phyloP scores from a whole-genome alignment of 1,139 yeast species.

The Yamadazyma songkhlaensis region DNA sequence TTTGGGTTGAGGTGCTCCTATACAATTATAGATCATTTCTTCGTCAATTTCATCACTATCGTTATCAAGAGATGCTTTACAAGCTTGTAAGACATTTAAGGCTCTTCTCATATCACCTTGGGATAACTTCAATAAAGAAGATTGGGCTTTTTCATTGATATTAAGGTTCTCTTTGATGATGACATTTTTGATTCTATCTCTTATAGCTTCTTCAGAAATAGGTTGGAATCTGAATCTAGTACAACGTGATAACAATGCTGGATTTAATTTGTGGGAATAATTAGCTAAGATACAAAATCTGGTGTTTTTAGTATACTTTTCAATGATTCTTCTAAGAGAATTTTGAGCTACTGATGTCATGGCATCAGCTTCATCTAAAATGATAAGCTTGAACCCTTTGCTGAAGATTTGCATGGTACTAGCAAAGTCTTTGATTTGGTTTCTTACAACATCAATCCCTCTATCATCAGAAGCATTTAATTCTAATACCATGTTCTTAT shows the following conservation, averaged over 20 bases:
- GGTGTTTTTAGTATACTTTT: constrained; percentile 90
- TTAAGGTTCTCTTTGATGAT: constrained; percentile 63
- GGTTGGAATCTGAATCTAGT: constrained; percentile 94
- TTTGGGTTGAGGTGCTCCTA: constrained; percentile 92
- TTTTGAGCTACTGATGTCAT: constrained; percentile 96
- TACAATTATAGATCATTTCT: constrained; percentile 85
- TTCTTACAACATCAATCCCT: constrained; percentile 83
- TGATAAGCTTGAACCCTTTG: constrained; percentile 79
- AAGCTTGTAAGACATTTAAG: constrained; percentile 89
- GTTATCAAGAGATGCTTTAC: constrained; percentile 69
- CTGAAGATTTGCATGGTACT: constrained; percentile 88
- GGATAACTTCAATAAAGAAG: constrained; percentile 65
- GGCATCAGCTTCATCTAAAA: constrained; percentile 97
- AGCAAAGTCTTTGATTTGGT: constrained; percentile 81
- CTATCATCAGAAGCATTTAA: constrained; percentile 85
- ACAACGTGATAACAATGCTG: constrained; percentile 91
- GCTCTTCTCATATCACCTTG: constrained; percentile 97
- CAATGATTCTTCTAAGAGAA: constrained; percentile 88
- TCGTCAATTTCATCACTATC: constrained; percentile 54
- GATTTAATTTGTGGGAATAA: constrained; percentile 92
- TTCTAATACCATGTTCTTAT: constrained; percentile 86
- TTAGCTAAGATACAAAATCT: constrained; percentile 96
- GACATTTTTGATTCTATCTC: constrained; percentile 64
- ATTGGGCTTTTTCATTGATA: constrained; percentile 57
- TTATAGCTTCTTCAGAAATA: constrained; percentile 62